These are phyloP conservation scores for Solanum hybrid DNA, from an alignment of 305 asterid genomes.

Conservation along the genomic window DNA sequence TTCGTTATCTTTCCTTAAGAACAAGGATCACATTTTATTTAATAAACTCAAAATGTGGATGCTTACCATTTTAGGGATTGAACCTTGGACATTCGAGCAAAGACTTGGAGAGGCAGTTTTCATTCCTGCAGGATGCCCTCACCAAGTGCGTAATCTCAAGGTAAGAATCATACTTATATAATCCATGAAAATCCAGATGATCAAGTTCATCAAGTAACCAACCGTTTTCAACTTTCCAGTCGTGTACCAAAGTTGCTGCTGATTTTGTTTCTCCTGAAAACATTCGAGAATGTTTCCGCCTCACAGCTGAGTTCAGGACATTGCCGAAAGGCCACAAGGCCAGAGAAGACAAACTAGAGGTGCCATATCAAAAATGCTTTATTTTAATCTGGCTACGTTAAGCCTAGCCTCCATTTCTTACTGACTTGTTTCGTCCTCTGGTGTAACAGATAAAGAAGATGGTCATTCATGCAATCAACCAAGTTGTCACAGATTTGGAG, in stretches of 20 bases:
- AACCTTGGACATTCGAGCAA: slow-evolving; percentile 87
- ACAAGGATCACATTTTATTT: background rate
- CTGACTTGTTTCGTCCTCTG: background rate
- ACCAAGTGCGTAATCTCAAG: slow-evolving; percentile 89
- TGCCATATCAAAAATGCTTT: slow-evolving; percentile 9
- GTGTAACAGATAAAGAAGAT: slow-evolving; percentile 73
- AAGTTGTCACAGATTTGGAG: slow-evolving; percentile 54
- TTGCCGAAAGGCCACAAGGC: slow-evolving; percentile 78
- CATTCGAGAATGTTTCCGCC: slow-evolving; percentile 57
- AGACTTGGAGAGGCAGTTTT: slow-evolving; percentile 82
- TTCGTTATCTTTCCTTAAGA: background rate
- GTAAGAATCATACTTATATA: slow-evolving; percentile 18
- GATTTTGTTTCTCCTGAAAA: slow-evolving; percentile 96
- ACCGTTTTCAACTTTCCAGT: slow-evolving; percentile 29
- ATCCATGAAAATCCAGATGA: background rate
- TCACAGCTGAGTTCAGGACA: slow-evolving; percentile 65
- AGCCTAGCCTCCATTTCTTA: background rate
- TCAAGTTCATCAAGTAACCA: background rate
- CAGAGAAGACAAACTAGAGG: slow-evolving; percentile 91
- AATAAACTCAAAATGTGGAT: background rate
- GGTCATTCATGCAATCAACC: slow-evolving; percentile 67
- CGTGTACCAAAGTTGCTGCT: slow-evolving; percentile 81
- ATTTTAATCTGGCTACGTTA: background rate
- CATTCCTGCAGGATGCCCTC: slow-evolving; percentile 95
- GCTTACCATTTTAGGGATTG: slow-evolving; percentile 38